A percentile compares a stretch with the other conserved stretches of the same genome.
phyloP scores from a whole-genome alignment of 768 basidiomycete genomes.

The Termitomyces sp. region DNA sequence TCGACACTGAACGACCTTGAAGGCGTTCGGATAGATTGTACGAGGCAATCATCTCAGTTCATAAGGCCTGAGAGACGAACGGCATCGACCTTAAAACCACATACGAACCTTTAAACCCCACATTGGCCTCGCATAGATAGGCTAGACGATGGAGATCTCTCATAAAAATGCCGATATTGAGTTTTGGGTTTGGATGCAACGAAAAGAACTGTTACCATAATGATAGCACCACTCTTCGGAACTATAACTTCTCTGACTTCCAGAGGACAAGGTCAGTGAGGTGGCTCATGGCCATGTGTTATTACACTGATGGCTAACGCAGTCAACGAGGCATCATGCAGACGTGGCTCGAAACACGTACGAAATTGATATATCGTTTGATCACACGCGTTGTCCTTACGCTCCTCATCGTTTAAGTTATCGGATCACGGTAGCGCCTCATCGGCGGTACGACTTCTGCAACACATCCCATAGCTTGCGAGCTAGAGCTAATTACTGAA shows the following conservation, averaged over 20 bases:
- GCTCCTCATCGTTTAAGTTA: slow-evolving; percentile 65
- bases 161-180: slow-evolving; percentile 33
- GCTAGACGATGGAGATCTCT: slow-evolving; percentile 97
- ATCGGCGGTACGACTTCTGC: slow-evolving; percentile 99
- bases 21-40: slow-evolving; percentile 72
- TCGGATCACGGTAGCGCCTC: slow-evolving; percentile 70
- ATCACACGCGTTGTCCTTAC: slow-evolving; percentile 80
- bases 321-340: neutral
- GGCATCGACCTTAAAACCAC: slow-evolving; percentile 80
- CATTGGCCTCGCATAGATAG: slow-evolving; percentile 83
- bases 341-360: slow-evolving; percentile 31
- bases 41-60: slow-evolving; percentile 46
- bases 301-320: slow-evolving; percentile 57
- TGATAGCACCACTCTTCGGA: slow-evolving; percentile 91
- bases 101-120: slow-evolving; percentile 78
- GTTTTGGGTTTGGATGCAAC: neutral
- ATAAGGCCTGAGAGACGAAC: slow-evolving; percentile 78
- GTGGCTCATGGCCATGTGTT: slow-evolving; percentile 84
- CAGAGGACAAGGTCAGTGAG: slow-evolving; percentile 90
- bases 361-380: slow-evolving; percentile 97
- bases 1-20: slow-evolving; percentile 49
- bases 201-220: slow-evolving; percentile 48
- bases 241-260: slow-evolving; percentile 96
- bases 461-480: slow-evolving; percentile 97
- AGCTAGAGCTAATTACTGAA: slow-evolving; percentile 93